These are phyloP conservation scores for Mrakia hoshinonis DNA, from an alignment of 768 basidiomycete genomes.

Conservation along the genomic window DNA sequence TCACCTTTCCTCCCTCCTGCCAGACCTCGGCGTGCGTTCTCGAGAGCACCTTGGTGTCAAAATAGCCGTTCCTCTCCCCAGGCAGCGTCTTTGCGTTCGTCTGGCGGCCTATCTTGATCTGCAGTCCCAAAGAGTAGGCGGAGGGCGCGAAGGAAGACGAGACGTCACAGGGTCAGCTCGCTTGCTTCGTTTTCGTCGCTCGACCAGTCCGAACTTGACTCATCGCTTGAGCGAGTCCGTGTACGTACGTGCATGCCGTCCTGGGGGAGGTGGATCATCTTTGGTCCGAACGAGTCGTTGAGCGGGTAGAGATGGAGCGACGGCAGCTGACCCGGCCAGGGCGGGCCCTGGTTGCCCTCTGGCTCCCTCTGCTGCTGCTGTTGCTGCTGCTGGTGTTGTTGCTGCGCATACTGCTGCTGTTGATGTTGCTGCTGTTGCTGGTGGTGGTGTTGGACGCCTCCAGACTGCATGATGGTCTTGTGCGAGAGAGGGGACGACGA, in stretches of 20 bases:
- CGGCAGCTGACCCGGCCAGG: constrained; percentile 35
- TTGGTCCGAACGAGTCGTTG: constrained; percentile 88
- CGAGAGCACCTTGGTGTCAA: constrained; percentile 89
- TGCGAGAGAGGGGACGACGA: neutral
- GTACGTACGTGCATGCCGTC: constrained; percentile 20
- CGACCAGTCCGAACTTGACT: neutral
- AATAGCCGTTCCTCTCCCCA: constrained; percentile 83
- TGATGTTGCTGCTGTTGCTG: constrained; percentile 19
- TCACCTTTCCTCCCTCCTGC: constrained; percentile 76
- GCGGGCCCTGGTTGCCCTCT: constrained; percentile 3
- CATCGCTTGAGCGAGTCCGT: neutral
- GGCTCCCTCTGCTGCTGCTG: constrained; percentile 1
- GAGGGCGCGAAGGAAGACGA: neutral
- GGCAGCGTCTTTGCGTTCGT: constrained; percentile 93
- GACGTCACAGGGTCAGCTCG: neutral
- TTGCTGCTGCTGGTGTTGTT: constrained; percentile 1
- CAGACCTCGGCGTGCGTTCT: constrained; percentile 98
- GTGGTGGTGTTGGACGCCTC: neutral
- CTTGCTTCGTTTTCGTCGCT: neutral
- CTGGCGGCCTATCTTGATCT: constrained; percentile 71
- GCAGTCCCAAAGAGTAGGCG: constrained; percentile 46
- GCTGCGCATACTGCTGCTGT: constrained; percentile 18
- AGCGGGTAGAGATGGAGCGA: constrained; percentile 66
- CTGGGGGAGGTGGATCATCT: constrained; percentile 58
- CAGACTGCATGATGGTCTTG: neutral